Conservation (phyloP, 2,329 filamentous ascomycete species). For the Alternaria triticina region DNA sequence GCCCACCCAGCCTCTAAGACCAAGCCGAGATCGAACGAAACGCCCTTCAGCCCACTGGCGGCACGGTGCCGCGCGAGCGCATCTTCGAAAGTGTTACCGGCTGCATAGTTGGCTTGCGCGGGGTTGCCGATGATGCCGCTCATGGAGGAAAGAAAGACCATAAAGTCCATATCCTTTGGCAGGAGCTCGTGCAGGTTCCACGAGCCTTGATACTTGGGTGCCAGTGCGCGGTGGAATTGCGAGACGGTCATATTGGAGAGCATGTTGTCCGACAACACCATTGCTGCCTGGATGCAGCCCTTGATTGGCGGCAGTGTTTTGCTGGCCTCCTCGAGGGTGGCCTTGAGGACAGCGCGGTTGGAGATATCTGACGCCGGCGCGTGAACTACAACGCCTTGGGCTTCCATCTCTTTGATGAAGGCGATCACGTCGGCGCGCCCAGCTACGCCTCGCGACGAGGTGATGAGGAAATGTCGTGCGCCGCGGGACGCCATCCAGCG, state of each 20-base stretch:
- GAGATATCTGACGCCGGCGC: constrained; percentile 26
- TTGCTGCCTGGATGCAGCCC: constrained; percentile 23
- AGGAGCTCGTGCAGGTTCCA: constrained; percentile 30
- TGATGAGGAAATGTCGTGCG: constrained; percentile 30
- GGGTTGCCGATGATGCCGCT: constrained; percentile 20
- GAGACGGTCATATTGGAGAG: constrained; percentile 7
- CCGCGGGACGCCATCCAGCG: constrained; percentile 34
- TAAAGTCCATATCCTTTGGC: constrained; percentile 17
- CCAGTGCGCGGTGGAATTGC: not conserved
- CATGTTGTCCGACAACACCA: constrained; percentile 16
- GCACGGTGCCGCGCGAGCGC: constrained; percentile 10
- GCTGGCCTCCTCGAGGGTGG: constrained; percentile 6
- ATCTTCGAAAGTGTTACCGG: constrained; percentile 18
- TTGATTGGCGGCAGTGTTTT: constrained; percentile 20
- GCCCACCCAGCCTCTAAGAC: constrained; percentile 10
- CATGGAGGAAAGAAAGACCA: constrained; percentile 26
- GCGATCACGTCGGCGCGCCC: constrained; percentile 16
- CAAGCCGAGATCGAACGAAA: constrained; percentile 10
- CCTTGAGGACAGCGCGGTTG: constrained; percentile 17
- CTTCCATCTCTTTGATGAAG: constrained; percentile 20
- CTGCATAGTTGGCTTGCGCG: constrained; percentile 29
- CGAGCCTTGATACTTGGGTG: constrained; percentile 15
- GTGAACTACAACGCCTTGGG: constrained; percentile 18
- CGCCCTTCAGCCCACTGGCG: constrained; percentile 7
- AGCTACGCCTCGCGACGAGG: constrained; percentile 26